Conservation (phyloP, 768 basidiomycete genomes). For the Lactarius hengduanensis region DNA sequence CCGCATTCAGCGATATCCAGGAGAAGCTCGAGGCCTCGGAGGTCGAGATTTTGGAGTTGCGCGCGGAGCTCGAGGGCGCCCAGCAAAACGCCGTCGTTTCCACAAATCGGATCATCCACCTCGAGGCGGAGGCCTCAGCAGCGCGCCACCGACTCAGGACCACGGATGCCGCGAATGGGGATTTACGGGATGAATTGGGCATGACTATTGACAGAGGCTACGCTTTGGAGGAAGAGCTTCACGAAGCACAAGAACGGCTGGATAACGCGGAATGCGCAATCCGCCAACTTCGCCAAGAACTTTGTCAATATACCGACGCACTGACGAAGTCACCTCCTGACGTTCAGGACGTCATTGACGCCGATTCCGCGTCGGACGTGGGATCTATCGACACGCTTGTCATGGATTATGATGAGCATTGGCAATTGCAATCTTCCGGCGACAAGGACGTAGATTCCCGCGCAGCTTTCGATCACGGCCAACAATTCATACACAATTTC, state of each 20-base stretch:
- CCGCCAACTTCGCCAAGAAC: constrained; percentile 21
- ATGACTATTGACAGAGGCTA: constrained; percentile 11
- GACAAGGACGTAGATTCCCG: constrained; percentile 12
- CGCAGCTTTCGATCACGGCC: not conserved
- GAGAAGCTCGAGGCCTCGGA: constrained; percentile 26
- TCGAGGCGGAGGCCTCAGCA: constrained; percentile 22
- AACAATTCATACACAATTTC: constrained; percentile 3
- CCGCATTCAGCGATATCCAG: constrained; percentile 15
- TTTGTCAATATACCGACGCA: constrained; percentile 6
- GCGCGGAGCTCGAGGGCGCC: constrained; percentile 26
- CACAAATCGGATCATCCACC: constrained; percentile 30
- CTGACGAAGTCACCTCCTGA: constrained; percentile 4
- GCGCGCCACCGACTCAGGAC: constrained; percentile 17
- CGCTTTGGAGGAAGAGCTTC: constrained; percentile 25
- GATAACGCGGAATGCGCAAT: constrained; percentile 16
- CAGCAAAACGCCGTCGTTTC: constrained; percentile 26
- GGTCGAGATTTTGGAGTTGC: constrained; percentile 27
- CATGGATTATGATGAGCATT: constrained; percentile 18
- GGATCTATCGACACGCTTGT: constrained; percentile 28
- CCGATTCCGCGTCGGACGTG: constrained; percentile 23
- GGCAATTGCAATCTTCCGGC: constrained; percentile 1
- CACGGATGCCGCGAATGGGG: constrained; percentile 19
- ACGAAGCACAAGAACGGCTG: constrained; percentile 10
- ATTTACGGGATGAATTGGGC: constrained; percentile 18
- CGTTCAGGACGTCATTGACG: constrained; percentile 17